Conservation (phyloP, 352 stramenopile genomes). For the Paralagenidium karlingii region DNA sequence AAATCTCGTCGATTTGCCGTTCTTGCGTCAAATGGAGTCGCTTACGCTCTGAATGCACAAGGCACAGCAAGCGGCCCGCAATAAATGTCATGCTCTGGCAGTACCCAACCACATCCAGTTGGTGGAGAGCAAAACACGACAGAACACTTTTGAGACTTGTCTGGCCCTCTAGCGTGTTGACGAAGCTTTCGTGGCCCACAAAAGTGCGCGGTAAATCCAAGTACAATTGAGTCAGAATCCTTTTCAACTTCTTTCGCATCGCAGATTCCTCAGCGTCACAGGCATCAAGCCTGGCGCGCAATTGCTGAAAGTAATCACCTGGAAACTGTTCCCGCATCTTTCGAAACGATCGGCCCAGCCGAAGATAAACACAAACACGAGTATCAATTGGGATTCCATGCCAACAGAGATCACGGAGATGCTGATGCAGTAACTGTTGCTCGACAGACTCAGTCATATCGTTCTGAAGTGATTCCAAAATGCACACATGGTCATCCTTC, state of each 20-base stretch:
- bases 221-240: slow-evolving; percentile 33
- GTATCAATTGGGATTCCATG: slow-evolving; percentile 24
- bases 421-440: slow-evolving; percentile 16
- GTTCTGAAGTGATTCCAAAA: too few species aligned
- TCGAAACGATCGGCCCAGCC: slow-evolving; percentile 19
- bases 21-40: not conserved
- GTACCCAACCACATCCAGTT: slow-evolving; percentile 68
- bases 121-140: slow-evolving; percentile 66
- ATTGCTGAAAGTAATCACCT: slow-evolving; percentile 21
- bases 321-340: slow-evolving; percentile 9
- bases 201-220: slow-evolving; percentile 62
- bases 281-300: slow-evolving; percentile 1
- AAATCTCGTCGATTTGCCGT: slow-evolving; percentile 19
- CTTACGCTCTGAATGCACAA: slow-evolving; percentile 3
- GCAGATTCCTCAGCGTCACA: not conserved
- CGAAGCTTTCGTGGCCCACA: slow-evolving; percentile 48
- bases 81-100: slow-evolving; percentile 88
- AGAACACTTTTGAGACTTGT: slow-evolving; percentile 48
- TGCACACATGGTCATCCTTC: too few species aligned
- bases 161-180: slow-evolving; percentile 29
- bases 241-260: slow-evolving; percentile 12
- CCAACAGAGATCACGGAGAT: slow-evolving; percentile 24
- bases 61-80: slow-evolving; percentile 51
- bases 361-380: slow-evolving; percentile 25
- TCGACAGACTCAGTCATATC: slow-evolving; percentile 20